These are phyloP conservation scores for Sutorius eximius DNA, from an alignment of 1,284 basidiomycete species.

Conservation along the genomic window DNA sequence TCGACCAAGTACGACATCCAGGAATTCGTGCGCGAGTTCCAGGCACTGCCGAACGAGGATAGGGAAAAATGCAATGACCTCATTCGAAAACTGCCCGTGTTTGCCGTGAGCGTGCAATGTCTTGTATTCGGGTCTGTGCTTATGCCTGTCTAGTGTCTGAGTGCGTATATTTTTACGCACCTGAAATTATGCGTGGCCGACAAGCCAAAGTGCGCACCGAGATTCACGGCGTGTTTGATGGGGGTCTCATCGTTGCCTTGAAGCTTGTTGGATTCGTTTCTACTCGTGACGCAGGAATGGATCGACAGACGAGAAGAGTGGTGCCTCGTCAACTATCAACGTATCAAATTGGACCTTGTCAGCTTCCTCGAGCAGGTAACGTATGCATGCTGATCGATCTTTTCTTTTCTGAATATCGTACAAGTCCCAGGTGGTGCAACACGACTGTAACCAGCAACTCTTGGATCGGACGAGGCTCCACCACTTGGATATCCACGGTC, in stretches of 20 bases:
- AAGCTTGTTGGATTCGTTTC: constrained; percentile 25
- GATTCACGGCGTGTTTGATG: neutral
- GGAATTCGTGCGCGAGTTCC: constrained; percentile 20
- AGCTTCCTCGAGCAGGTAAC: constrained; percentile 21
- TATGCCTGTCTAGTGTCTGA: constrained; percentile 18
- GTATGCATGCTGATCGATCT: neutral
- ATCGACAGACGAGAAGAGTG: constrained; percentile 23
- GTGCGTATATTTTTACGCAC: constrained; percentile 28
- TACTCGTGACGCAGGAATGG: constrained; percentile 19
- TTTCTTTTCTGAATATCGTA: constrained; percentile 5
- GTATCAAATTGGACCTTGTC: constrained; percentile 18
- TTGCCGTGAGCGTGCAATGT: constrained; percentile 21
- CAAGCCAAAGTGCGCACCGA: constrained; percentile 14
- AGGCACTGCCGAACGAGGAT: constrained; percentile 11
- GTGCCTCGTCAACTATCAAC: constrained; percentile 29
- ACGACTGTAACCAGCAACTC: constrained; percentile 23
- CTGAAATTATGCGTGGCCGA: constrained; percentile 24
- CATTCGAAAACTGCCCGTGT: constrained; percentile 23
- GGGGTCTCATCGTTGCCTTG: neutral
- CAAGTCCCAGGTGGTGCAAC: constrained; percentile 18
- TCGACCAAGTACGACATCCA: constrained; percentile 24
- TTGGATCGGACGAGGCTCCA: constrained; percentile 14
- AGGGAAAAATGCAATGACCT: constrained; percentile 20
- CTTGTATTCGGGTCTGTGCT: neutral
- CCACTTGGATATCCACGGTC: constrained; percentile 23